These are phyloP conservation scores for Aechmea fasciata DNA, from an alignment of 176 grass and related monocot genomes.

Conservation along the genomic window DNA sequence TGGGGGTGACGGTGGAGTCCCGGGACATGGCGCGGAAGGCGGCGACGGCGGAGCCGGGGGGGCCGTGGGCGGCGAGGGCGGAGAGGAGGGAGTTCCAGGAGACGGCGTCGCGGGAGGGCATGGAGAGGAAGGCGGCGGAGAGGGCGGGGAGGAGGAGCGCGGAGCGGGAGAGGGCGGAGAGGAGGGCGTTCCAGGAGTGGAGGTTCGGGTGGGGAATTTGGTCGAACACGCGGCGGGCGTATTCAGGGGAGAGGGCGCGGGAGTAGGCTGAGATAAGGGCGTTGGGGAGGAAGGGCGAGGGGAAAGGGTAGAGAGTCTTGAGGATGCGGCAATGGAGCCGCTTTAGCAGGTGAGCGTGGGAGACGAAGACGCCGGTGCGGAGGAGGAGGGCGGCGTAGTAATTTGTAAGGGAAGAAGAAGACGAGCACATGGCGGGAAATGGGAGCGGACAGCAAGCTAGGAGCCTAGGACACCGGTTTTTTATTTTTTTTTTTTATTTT, in stretches of 20 bases:
- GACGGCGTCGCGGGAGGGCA: constrained; percentile 27
- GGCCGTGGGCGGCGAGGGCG: constrained; percentile 19
- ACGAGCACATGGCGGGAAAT: no score
- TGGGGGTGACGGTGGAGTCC: constrained; percentile 21
- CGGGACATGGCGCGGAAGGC: constrained; percentile 24
- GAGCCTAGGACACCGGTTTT: no score
- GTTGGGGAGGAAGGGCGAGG: constrained; percentile 38
- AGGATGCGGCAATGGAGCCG: constrained; percentile 33
- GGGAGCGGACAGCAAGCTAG: no score
- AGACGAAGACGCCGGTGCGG: no score
- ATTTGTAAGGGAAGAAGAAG: no score
- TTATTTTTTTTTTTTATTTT: no score
- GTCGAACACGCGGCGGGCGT: constrained; percentile 46
- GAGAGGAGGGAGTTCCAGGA: constrained; percentile 55
- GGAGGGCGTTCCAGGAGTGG: constrained; percentile 45
- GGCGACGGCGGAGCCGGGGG: neutral
- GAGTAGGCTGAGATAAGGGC: constrained; percentile 31
- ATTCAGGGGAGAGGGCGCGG: constrained; percentile 17
- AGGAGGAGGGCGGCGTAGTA: no score
- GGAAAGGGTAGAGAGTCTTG: constrained; percentile 8
- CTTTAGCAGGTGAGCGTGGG: neutral
- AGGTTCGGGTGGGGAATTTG: constrained; percentile 28
- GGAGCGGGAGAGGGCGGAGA: constrained; percentile 36
- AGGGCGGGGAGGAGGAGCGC: constrained; percentile 10
- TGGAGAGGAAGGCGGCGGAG: constrained; percentile 27